Evolutionary conservation across 2,329 filamentous ascomycete species (phyloP).

Genomic region (Arthrobotrys conoides): DNA sequence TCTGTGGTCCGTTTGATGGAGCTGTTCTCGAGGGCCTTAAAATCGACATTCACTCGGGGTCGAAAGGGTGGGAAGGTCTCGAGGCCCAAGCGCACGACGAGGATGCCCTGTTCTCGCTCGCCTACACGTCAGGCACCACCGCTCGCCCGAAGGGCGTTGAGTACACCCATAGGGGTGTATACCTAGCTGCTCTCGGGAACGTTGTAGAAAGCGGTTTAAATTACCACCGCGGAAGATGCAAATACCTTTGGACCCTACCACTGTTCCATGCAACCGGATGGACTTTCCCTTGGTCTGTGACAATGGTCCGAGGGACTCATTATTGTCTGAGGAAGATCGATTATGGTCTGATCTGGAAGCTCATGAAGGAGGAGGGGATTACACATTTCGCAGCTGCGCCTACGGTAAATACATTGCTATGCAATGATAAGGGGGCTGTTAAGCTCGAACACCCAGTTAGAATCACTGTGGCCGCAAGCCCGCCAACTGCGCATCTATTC

Average conservation of each 20-base stretch:
- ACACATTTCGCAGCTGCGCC: constrained; percentile 97
- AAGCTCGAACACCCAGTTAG: constrained; percentile 78
- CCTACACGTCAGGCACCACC: constrained; percentile 89
- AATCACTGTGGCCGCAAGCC: constrained; percentile 93
- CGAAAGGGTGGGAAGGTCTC: constrained; percentile 82
- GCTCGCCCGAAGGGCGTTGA: constrained; percentile 80
- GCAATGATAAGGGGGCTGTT: constrained; percentile 81
- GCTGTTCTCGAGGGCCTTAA: constrained; percentile 84
- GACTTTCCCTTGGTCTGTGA: constrained; percentile 95
- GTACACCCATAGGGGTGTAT: constrained; percentile 88
- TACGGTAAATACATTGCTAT: constrained; percentile 94
- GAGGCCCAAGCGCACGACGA: constrained; percentile 80
- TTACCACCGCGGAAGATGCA: constrained; percentile 76
- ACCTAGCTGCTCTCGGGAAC: constrained; percentile 87
- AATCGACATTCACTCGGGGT: constrained; percentile 77
- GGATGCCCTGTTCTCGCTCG: constrained; percentile 85
- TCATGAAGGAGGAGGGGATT: constrained; percentile 87
- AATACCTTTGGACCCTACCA: constrained; percentile 86
- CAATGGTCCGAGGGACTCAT: constrained; percentile 91
- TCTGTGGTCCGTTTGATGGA: constrained; percentile 84
- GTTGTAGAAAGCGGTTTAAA: constrained; percentile 91
- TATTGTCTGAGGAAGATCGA: constrained; percentile 96
- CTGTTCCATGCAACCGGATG: constrained; percentile 79
- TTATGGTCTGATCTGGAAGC: constrained; percentile 90
- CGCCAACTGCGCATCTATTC: constrained; percentile 90